A percentile compares a stretch with the other conserved stretches of the same genome.
Conservation (phyloP, 1,284 basidiomycete species). For the Melanopsichium pennsylvanicum region DNA sequence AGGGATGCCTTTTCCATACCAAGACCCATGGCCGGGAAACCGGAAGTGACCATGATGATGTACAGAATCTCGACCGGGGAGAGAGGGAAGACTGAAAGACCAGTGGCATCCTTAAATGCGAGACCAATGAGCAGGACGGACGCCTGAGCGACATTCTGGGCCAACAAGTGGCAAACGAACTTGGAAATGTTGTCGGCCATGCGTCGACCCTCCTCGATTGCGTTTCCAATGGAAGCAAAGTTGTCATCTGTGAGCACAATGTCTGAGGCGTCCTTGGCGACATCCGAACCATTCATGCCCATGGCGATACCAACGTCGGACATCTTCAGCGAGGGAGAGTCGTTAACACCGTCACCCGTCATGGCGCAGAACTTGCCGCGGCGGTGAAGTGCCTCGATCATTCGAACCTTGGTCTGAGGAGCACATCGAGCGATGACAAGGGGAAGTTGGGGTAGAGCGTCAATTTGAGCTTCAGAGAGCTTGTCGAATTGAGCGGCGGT, state of each 20-base stretch:
- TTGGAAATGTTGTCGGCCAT: slow-evolving; percentile 67
- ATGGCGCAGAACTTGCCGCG: slow-evolving; percentile 60
- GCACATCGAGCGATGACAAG: slow-evolving; percentile 73
- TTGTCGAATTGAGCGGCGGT: slow-evolving; percentile 74
- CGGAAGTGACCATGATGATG: slow-evolving; percentile 65
- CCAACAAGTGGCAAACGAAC: slow-evolving; percentile 66
- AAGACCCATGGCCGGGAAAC: slow-evolving; percentile 67
- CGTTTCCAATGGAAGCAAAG: slow-evolving; percentile 76
- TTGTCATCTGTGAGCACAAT: slow-evolving; percentile 77
- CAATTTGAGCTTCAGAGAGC: slow-evolving; percentile 73
- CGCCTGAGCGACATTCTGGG: slow-evolving; percentile 64
- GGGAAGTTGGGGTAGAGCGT: slow-evolving; percentile 70
- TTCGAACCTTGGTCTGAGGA: slow-evolving; percentile 69
- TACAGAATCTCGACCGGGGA: slow-evolving; percentile 75
- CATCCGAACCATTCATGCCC: slow-evolving; percentile 61
- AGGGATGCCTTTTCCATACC: slow-evolving; percentile 71
- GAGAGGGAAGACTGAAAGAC: slow-evolving; percentile 74
- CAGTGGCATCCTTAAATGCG: slow-evolving; percentile 72
- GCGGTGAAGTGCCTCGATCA: slow-evolving; percentile 73
- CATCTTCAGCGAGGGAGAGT: slow-evolving; percentile 64
- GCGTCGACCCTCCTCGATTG: slow-evolving; percentile 74
- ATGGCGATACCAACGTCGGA: slow-evolving; percentile 65
- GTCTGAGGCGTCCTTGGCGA: slow-evolving; percentile 70
- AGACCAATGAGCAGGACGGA: slow-evolving; percentile 71
- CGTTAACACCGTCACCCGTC: slow-evolving; percentile 66